Conservation (phyloP, 352 stramenopile genomes). For the Plasmopara viticola region DNA sequence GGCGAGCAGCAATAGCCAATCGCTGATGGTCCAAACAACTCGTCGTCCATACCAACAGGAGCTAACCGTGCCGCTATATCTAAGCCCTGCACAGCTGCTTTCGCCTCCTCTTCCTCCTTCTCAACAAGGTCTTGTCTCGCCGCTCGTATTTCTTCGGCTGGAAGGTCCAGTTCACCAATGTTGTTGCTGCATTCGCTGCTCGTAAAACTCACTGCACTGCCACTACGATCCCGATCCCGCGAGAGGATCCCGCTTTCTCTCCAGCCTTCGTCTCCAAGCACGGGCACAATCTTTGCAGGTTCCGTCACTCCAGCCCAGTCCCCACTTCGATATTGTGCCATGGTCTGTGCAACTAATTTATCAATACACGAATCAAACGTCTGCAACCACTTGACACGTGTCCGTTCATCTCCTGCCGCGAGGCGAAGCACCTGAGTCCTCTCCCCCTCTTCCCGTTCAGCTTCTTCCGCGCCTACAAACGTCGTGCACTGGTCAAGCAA, state of each 20-base stretch:
- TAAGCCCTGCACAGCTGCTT: constrained; percentile 8
- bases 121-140: constrained; percentile 20
- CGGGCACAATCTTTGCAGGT: constrained; percentile 26
- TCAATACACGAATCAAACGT: constrained; percentile 42
- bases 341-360: constrained; percentile 32
- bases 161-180: constrained; percentile 19
- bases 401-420: constrained; percentile 23
- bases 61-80: constrained; percentile 7
- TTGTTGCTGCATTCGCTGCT: constrained; percentile 37
- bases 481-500: constrained; percentile 14
- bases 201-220: constrained; percentile 25
- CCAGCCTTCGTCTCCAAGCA: constrained; percentile 25
- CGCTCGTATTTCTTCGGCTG: constrained; percentile 26
- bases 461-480: constrained; percentile 1
- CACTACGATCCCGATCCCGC: constrained; percentile 17
- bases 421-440: constrained; percentile 32
- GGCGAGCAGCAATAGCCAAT: constrained; percentile 19
- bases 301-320: constrained; percentile 16
- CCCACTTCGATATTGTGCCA: constrained; percentile 22
- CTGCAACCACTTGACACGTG: constrained; percentile 43
- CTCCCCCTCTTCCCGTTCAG: constrained; percentile 6
- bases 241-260: constrained; percentile 12
- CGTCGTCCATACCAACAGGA: constrained; percentile 7
- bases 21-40: constrained; percentile 2
- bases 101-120: constrained; percentile 16